A percentile compares a stretch with the other conserved stretches of the same genome.
Conservation (phyloP, 2,329 filamentous ascomycete genomes). For the Leptographium wingfieldii region DNA sequence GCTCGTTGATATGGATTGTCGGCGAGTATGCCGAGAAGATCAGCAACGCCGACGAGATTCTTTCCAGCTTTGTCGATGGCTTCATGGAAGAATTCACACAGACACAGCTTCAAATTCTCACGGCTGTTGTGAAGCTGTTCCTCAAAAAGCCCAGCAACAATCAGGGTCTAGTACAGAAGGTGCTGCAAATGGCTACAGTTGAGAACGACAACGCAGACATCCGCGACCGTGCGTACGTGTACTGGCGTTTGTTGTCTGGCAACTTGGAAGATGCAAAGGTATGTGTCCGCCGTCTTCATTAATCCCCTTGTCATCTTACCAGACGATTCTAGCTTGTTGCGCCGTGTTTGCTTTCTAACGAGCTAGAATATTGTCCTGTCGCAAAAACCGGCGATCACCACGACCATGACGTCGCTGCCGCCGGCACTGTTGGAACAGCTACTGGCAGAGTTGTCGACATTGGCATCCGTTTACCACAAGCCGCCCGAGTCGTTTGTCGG, state of each 20-base stretch:
- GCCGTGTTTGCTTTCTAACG: too few relatives aligned
- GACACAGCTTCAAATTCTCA: slow-evolving; percentile 97
- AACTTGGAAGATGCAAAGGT: slow-evolving; percentile 85
- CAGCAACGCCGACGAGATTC: slow-evolving; percentile 91
- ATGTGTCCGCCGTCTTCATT: slow-evolving; percentile 13
- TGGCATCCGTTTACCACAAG: slow-evolving; percentile 97
- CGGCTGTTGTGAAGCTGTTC: slow-evolving; percentile 94
- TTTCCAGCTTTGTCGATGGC: slow-evolving; percentile 80
- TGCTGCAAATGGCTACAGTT: slow-evolving; percentile 80
- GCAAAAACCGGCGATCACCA: slow-evolving; percentile 85
- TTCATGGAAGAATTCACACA: slow-evolving; percentile 97
- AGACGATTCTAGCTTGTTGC: not conserved
- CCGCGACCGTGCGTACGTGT: slow-evolving; percentile 91
- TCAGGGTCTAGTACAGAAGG: slow-evolving; percentile 84
- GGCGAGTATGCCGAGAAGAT: slow-evolving; percentile 99
- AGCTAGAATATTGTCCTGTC: slow-evolving; percentile 75
- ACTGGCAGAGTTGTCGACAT: slow-evolving; percentile 81
- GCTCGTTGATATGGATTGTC: slow-evolving; percentile 94
- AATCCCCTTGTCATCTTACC: too few relatives aligned
- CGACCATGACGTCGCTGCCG: slow-evolving; percentile 84
- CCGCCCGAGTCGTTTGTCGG: slow-evolving; percentile 96
- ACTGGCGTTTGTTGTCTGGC: slow-evolving; percentile 91
- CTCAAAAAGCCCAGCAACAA: slow-evolving; percentile 90
- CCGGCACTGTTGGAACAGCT: slow-evolving; percentile 75
- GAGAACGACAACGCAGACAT: slow-evolving; percentile 98